Evolutionary conservation across 331 rosid species (phyloP).

Genomic region (Phaseolus coccineus): DNA sequence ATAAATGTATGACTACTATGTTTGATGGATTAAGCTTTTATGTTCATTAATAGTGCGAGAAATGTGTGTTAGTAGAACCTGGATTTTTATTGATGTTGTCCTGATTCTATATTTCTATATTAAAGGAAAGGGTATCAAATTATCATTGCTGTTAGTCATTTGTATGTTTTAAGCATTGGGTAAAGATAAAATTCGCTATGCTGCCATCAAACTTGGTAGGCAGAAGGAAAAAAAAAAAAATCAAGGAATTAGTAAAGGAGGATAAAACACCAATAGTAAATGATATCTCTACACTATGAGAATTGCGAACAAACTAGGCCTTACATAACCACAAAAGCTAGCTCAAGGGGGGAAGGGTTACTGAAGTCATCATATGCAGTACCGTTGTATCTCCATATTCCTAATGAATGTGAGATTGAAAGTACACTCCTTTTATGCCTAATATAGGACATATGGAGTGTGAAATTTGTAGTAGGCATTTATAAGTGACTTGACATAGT

Average conservation of each 20-base stretch:
- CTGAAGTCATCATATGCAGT: too few relatives aligned
- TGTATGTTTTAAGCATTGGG: neutral
- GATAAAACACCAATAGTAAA: neutral
- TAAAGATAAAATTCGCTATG: neutral
- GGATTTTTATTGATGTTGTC: neutral
- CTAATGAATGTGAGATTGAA: too few relatives aligned
- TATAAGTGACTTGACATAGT: too few relatives aligned
- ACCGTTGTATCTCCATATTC: too few relatives aligned
- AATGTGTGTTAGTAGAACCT: neutral
- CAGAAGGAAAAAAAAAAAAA: neutral
- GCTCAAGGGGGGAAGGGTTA: too few relatives aligned
- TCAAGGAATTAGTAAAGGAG: neutral
- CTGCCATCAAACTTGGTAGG: neutral
- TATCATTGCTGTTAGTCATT: neutral
- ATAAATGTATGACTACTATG: neutral
- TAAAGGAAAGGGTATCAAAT: neutral
- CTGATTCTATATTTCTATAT: neutral
- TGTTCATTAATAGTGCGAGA: conserved; percentile 21
- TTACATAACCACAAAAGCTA: too few relatives aligned
- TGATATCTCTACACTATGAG: neutral
- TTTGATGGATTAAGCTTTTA: conserved; percentile 37
- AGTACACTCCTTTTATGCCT: too few relatives aligned
- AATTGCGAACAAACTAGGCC: too few relatives aligned
- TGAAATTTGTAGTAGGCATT: too few relatives aligned
- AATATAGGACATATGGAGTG: too few relatives aligned